A percentile compares a stretch with the other conserved stretches of the same genome.
phyloP scores from a whole-genome alignment of 2,329 filamentous ascomycete genomes.

The Metarhizium album region DNA sequence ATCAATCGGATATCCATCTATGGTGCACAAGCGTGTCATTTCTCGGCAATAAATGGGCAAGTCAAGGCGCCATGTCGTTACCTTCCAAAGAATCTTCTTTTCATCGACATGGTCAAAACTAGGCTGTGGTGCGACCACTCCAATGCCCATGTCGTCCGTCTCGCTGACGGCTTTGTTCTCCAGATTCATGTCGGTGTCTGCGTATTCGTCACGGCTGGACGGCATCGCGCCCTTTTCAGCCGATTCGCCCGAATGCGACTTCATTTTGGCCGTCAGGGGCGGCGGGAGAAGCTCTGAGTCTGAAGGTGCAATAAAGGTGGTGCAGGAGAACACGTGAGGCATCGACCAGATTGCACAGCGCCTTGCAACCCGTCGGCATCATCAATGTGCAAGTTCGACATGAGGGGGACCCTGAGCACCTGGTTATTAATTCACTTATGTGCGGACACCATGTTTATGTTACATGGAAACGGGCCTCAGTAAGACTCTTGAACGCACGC shows the following conservation, averaged over 20 bases:
- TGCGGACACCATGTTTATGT: neutral
- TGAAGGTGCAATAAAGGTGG: neutral
- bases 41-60: neutral
- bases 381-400: too few species aligned
- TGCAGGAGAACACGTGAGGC: neutral
- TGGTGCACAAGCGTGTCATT: neutral
- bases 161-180: neutral
- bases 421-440: too few species aligned
- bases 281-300: neutral
- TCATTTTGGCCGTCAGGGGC: too few species aligned
- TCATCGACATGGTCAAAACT: conserved; percentile 22
- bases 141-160: neutral
- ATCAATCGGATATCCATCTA: conserved; percentile 42
- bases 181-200: neutral
- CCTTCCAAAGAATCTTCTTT: conserved; percentile 48
- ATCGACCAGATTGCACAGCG: neutral
- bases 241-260: neutral
- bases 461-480: neutral
- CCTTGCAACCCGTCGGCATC: neutral
- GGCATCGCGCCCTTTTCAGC: neutral
- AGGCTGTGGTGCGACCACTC: neutral
- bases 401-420: too few species aligned
- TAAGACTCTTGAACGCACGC: neutral
- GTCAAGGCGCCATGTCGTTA: conserved; percentile 12
- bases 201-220: neutral